Percentiles rank a stretch among this genome's conserved stretches.
Evolutionary conservation across 176 grass and related monocot genomes (phyloP).

Genomic region (Aegilops bicornis): DNA sequence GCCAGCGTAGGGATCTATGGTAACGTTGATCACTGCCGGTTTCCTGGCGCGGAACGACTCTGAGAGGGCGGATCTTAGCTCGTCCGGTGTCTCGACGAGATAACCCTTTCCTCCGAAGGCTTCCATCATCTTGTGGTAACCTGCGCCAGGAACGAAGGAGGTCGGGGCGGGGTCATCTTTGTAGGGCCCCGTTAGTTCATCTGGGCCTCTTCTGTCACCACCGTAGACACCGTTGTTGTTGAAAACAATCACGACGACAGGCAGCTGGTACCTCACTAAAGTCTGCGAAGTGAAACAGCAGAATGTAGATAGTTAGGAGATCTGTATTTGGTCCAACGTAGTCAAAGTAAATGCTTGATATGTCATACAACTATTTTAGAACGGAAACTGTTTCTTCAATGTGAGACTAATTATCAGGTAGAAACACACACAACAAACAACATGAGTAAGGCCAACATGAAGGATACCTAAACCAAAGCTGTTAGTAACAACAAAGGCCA

Average conservation of each 20-base stretch:
- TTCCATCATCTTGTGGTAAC: conserved; percentile 86
- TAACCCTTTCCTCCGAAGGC: conserved; percentile 92
- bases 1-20: conserved; percentile 81
- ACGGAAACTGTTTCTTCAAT: background rate
- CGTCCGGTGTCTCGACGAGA: conserved; percentile 53
- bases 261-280: conserved; percentile 77
- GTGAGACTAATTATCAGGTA: background rate
- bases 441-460: background rate
- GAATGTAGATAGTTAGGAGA: background rate
- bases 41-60: conserved; percentile 73
- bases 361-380: background rate
- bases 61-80: conserved; percentile 67
- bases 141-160: conserved; percentile 76
- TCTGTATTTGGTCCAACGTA: background rate
- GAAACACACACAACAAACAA: background rate
- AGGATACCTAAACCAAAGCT: background rate
- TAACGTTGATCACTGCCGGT: conserved; percentile 77
- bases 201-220: conserved; percentile 74
- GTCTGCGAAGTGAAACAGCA: conserved; percentile 47
- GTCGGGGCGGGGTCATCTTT: conserved; percentile 95
- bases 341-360: background rate
- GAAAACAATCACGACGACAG: conserved; percentile 83
- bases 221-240: conserved; percentile 97
- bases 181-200: conserved; percentile 77
- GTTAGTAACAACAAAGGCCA: background rate